Evolutionary conservation across 305 asterid genomes (phyloP).

Genomic region (Fraxinus baroniana): DNA sequence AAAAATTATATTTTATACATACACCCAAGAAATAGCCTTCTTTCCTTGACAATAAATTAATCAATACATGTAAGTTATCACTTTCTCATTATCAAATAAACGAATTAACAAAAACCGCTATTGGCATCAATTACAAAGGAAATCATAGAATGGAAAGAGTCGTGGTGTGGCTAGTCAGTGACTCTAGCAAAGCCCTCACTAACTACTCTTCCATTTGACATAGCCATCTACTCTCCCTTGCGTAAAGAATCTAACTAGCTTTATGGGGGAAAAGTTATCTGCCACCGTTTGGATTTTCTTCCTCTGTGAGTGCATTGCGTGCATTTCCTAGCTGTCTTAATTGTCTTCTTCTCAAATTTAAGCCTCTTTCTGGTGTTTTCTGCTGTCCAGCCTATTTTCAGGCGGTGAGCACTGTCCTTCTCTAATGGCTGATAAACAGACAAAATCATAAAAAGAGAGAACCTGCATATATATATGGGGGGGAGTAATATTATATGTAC

Average conservation of each 20-base stretch:
- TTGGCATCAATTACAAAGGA: background rate
- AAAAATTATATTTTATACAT: background rate
- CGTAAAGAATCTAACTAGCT: background rate
- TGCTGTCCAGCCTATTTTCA: background rate
- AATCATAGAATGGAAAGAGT: background rate
- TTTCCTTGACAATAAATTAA: background rate
- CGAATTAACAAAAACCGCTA: background rate
- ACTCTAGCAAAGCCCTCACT: background rate
- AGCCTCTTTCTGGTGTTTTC: background rate
- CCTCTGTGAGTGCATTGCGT: background rate
- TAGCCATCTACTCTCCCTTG: background rate
- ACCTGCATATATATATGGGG: background rate
- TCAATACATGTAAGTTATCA: background rate
- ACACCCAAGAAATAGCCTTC: background rate
- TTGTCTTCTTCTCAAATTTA: background rate
- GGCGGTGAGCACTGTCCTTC: constrained; percentile 3
- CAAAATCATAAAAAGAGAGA: background rate
- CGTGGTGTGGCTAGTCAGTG: background rate
- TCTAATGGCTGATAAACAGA: background rate
- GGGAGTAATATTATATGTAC: background rate
- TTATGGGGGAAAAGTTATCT: background rate
- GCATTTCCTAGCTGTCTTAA: constrained; percentile 5
- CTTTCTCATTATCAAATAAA: background rate
- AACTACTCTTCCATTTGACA: background rate
- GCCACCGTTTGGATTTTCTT: background rate